phyloP scores from a whole-genome alignment of 2,329 filamentous ascomycete genomes.

The Fusarium concolor region DNA sequence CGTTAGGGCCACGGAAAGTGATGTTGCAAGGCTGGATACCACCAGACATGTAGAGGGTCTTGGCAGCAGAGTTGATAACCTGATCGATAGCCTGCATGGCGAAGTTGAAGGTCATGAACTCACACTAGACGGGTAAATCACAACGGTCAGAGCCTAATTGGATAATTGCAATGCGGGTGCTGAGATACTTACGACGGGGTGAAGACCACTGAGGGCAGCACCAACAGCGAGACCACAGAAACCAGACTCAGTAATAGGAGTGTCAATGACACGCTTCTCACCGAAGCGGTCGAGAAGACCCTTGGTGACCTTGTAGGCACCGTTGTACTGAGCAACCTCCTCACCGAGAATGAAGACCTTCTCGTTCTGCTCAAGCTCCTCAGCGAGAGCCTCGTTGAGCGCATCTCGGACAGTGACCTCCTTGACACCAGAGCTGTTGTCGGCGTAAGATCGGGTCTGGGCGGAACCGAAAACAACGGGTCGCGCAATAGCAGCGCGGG shows the following conservation, averaged over 20 bases:
- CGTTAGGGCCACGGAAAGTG: slow-evolving; percentile 99
- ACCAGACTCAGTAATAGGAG: slow-evolving; percentile 96
- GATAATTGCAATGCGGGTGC: neutral
- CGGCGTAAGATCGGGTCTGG: slow-evolving; percentile 68
- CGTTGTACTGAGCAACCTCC: slow-evolving; percentile 99
- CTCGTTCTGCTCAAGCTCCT: slow-evolving; percentile 93
- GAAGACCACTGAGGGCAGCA: slow-evolving; percentile 91
- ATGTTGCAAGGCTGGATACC: slow-evolving; percentile 99
- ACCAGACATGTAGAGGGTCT: slow-evolving; percentile 99
- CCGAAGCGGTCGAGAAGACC: slow-evolving; percentile 97
- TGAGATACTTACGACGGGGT: slow-evolving; percentile 81
- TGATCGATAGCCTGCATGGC: slow-evolving; percentile 99
- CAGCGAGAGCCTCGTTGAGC: slow-evolving; percentile 95
- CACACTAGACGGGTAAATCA: slow-evolving; percentile 70
- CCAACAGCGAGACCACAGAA: slow-evolving; percentile 95
- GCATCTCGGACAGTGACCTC: slow-evolving; percentile 98
- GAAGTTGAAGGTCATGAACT: slow-evolving; percentile 99
- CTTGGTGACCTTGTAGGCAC: slow-evolving; percentile 99
- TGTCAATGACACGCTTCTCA: slow-evolving; percentile 97
- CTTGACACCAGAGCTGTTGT: slow-evolving; percentile 72
- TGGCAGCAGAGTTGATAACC: slow-evolving; percentile 98
- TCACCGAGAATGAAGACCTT: slow-evolving; percentile 98
- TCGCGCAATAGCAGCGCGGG: slow-evolving; percentile 53
- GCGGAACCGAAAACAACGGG: slow-evolving; percentile 54
- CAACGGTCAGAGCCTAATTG: slow-evolving; percentile 16